Base-by-base conservation (phyloP, 2,329 filamentous ascomycete genomes). In the Calonectria fujianensis region DNA sequence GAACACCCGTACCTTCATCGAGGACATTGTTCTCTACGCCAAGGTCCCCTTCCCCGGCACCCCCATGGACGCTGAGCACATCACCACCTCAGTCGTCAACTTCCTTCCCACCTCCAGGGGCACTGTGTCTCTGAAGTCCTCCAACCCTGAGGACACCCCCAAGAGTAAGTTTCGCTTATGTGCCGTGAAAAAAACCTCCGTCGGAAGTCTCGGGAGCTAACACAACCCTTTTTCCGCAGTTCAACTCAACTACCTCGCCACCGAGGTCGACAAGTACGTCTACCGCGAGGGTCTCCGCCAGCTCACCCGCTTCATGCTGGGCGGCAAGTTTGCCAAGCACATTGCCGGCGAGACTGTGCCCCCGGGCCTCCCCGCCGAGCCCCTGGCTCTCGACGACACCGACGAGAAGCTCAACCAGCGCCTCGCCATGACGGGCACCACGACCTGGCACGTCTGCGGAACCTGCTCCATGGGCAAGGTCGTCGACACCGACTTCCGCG, bases 401-500 rank as follows among this genome's bases (percentile, higher is more conserved):
- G 76, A 81, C 37, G 67, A 79, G 9, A 80, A 77, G 54, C 70
- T 81, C 14, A 70, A 82, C 45, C 32, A 80, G 20, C 74, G 80
- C 20, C 6, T 81, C 13, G 79, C 79, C 4, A 61, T 73, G 70
- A 72, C 78, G 1, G 57, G 76, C 6, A 69, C 87, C 83, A 89
- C 89, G 0, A 90, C 92, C 75, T 82, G 80, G 79, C 91, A 92
- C 80, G 87, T 88, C 1, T 88, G 87, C 0, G 89, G 88, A 66
- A 90, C 89, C 0, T 89, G 87, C 67, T 85, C 89, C 0, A 92
- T 92, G 78, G 91, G 91, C 2, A 85, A 85, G 4, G 90, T 92
- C 0, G 82, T 93, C n/a, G 90, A 93, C 79, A 85, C 84, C 0
- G 85, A 88, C 70, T 91, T 92, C 80, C 85, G 87, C 7, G 91